Evolutionary conservation across 2,329 filamentous ascomycete species (phyloP).

Genomic region (Phoma sp.): DNA sequence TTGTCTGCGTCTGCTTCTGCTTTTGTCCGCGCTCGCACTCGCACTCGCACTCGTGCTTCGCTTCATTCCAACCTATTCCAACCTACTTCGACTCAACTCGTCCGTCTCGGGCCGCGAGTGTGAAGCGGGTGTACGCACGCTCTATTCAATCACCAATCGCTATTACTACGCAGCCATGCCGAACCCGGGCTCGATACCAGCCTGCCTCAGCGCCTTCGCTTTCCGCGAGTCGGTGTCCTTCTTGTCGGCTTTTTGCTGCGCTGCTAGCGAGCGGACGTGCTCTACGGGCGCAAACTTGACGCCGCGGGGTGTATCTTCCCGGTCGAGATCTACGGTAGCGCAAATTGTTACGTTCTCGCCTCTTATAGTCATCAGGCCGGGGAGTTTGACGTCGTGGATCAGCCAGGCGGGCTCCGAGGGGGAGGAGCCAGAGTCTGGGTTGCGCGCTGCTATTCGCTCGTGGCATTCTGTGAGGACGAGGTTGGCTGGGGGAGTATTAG

Average conservation of each 20-base stretch:
- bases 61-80: too few relatives aligned
- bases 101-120: too few relatives aligned
- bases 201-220: constrained; percentile 67
- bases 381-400: constrained; percentile 83
- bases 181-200: constrained; percentile 67
- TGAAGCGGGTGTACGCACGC: too few relatives aligned
- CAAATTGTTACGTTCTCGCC: constrained; percentile 97
- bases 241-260: constrained; percentile 75
- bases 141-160: background rate
- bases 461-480: constrained; percentile 91
- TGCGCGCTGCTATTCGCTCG: constrained; percentile 80
- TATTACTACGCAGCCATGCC: constrained; percentile 64
- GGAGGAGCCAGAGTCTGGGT: constrained; percentile 42
- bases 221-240: constrained; percentile 59
- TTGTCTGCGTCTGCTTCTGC: too few relatives aligned
- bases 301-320: constrained; percentile 85
- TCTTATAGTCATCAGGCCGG: constrained; percentile 88
- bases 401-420: constrained; percentile 52
- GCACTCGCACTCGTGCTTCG: too few relatives aligned
- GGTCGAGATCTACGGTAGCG: constrained; percentile 96
- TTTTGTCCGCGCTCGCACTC: too few relatives aligned
- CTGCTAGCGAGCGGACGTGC: constrained; percentile 74
- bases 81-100: too few relatives aligned
- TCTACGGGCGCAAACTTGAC: constrained; percentile 71
- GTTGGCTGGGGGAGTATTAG: constrained; percentile 69